These are phyloP conservation scores for Nakazawaea ernobii DNA, from an alignment of 805 yeast species.

Conservation along the genomic window DNA sequence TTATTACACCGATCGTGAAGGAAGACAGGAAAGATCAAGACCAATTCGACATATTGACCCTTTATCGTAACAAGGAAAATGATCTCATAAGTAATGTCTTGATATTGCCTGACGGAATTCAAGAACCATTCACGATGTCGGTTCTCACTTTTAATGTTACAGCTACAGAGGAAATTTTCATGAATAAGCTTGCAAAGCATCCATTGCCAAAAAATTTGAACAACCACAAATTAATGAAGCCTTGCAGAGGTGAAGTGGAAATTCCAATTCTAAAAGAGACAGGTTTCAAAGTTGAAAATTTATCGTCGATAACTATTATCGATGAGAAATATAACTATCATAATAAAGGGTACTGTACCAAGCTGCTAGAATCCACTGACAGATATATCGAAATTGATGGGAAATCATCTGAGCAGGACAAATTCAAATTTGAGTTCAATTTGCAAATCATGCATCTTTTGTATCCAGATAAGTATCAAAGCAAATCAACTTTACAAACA, in stretches of 20 bases:
- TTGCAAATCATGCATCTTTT: slow-evolving; percentile 4
- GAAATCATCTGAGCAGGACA: not conserved
- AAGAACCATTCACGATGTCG: slow-evolving; percentile 6
- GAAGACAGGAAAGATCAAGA: slow-evolving; percentile 7
- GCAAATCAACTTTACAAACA: not conserved
- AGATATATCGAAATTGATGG: slow-evolving; percentile 10
- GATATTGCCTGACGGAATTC: slow-evolving; percentile 9
- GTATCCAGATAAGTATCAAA: slow-evolving; percentile 4
- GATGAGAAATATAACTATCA: slow-evolving; percentile 2
- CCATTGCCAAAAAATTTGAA: slow-evolving; percentile 6
- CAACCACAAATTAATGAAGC: slow-evolving; percentile 10
- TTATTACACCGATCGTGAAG: slow-evolving; percentile 6
- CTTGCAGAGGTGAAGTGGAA: slow-evolving; percentile 7
- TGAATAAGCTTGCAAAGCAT: not conserved
- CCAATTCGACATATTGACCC: slow-evolving; percentile 2
- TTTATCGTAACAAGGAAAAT: not conserved
- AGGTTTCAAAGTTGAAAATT: slow-evolving; percentile 4
- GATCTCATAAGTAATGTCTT: slow-evolving; percentile 4
- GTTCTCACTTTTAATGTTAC: slow-evolving; percentile 3
- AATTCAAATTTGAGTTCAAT: slow-evolving; percentile 8
- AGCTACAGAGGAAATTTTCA: slow-evolving; percentile 1
- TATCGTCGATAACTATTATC: not conserved
- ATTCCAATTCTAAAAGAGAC: not conserved
- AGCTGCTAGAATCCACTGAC: not conserved
- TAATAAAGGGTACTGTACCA: slow-evolving; percentile 10